Evolutionary conservation across 2,329 filamentous ascomycete genomes (phyloP).

Genomic region (Ophiocordyceps camponoti-leonardi): DNA sequence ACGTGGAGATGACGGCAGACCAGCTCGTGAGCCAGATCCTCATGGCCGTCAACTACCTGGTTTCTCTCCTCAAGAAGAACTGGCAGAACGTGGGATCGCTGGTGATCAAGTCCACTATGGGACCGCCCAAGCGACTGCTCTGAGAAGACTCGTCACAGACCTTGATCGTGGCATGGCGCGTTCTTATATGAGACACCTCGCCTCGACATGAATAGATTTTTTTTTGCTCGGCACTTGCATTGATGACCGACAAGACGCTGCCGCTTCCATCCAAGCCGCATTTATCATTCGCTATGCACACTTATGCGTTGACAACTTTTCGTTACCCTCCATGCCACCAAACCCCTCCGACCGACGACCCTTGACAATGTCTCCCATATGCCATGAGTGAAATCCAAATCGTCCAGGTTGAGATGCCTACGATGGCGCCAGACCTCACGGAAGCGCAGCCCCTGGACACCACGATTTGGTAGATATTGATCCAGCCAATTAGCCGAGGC

Average conservation of each 20-base stretch:
- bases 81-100: constrained; percentile 99
- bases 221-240: neutral
- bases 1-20: constrained; percentile 93
- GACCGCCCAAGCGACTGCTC: constrained; percentile 93
- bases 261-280: neutral
- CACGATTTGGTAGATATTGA: constrained; percentile 41
- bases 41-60: constrained; percentile 99
- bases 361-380: constrained; percentile 55
- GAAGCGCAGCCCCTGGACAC: constrained; percentile 42
- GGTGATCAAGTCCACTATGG: constrained; percentile 99
- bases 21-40: constrained; percentile 98
- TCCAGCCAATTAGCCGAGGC: constrained; percentile 55
- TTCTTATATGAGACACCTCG: neutral
- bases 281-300: neutral
- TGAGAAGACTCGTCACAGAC: constrained; percentile 32
- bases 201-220: neutral
- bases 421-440: constrained; percentile 52
- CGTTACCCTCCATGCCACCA: constrained; percentile 47
- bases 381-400: constrained; percentile 63
- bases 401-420: constrained; percentile 60
- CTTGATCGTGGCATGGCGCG: neutral
- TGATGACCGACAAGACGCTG: neutral
- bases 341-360: constrained; percentile 46
- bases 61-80: constrained; percentile 99
- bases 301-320: constrained; percentile 31